These are phyloP conservation scores for Neoboletus brunneissimus DNA, from an alignment of 768 basidiomycete genomes.

Conservation along the genomic window DNA sequence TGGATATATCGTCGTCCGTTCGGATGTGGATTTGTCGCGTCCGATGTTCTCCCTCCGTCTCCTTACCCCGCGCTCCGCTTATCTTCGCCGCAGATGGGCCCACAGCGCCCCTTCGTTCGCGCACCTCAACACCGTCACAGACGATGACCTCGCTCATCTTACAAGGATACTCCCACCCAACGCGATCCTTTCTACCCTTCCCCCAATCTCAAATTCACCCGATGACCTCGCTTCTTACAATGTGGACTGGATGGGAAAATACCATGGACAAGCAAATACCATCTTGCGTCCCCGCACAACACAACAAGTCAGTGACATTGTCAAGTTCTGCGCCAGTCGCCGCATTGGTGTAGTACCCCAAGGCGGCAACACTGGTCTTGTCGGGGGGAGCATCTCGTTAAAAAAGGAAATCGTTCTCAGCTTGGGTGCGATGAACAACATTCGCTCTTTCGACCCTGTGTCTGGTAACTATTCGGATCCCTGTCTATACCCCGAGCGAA, in stretches of 20 bases:
- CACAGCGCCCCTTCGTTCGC: conserved; percentile 23
- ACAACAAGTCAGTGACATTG: conserved; percentile 81
- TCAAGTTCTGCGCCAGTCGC: conserved; percentile 81
- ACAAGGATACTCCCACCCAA: conserved; percentile 58
- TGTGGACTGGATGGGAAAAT: conserved; percentile 96
- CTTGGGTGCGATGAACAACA: conserved; percentile 75
- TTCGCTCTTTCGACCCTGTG: conserved; percentile 80
- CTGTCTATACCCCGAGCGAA: conserved; percentile 2
- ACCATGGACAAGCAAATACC: conserved; percentile 76
- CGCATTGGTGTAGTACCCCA: conserved; percentile 93
- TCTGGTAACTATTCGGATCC: conserved; percentile 51
- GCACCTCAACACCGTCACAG: conserved; percentile 48
- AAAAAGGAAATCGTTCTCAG: conserved; percentile 86
- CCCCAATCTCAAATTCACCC: conserved; percentile 43
- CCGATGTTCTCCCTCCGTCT: conserved; percentile 7
- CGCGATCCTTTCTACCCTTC: conserved; percentile 66
- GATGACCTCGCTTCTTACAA: conserved; percentile 80
- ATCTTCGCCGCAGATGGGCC: conserved; percentile 13
- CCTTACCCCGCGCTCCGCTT: neutral
- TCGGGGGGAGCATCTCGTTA: conserved; percentile 90
- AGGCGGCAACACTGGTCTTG: conserved; percentile 97
- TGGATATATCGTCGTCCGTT: neutral
- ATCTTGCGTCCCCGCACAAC: conserved; percentile 89
- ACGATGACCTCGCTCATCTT: conserved; percentile 65
- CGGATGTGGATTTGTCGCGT: neutral